Evolutionary conservation across 306 rosid genomes (phyloP).

Genomic region (Cucurbita maxima): DNA sequence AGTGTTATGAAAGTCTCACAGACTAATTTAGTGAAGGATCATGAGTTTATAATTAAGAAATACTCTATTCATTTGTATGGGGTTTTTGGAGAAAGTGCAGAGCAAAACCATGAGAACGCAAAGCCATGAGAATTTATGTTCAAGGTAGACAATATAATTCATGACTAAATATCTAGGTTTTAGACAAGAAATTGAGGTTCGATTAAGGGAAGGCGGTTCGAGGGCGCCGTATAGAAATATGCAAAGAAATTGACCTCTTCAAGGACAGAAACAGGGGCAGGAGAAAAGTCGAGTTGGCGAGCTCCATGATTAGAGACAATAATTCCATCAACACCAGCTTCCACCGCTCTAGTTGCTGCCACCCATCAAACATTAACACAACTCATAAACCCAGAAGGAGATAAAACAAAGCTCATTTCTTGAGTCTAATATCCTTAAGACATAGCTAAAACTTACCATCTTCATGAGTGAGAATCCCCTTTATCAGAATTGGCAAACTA

Average conservation of each 20-base stretch:
- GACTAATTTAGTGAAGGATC: too few species aligned
- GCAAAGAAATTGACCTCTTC: slow-evolving; percentile 17
- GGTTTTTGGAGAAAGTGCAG: too few species aligned
- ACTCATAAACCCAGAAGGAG: neutral
- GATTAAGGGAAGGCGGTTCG: too few species aligned
- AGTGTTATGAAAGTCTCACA: too few species aligned
- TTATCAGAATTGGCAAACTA: slow-evolving; percentile 22
- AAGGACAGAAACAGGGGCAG: slow-evolving; percentile 24
- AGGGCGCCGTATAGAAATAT: too few species aligned
- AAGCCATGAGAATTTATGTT: too few species aligned
- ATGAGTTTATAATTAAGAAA: too few species aligned
- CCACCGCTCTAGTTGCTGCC: slow-evolving; percentile 25
- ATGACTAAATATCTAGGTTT: too few species aligned
- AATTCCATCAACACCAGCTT: slow-evolving; percentile 20
- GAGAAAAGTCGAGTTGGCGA: slow-evolving; percentile 21
- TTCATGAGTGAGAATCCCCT: slow-evolving; percentile 28
- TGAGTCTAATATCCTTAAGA: neutral
- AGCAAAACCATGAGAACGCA: too few species aligned
- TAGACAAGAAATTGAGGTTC: too few species aligned
- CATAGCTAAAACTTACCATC: slow-evolving; percentile 15
- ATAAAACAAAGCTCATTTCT: neutral
- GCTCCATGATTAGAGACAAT: slow-evolving; percentile 33
- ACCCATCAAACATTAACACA: neutral
- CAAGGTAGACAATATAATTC: too few species aligned
- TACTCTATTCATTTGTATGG: too few species aligned